Percentiles rank a stretch among this genome's conserved stretches.
phyloP scores from a whole-genome alignment of 257 asterid species.

The Solanum appendiculatum region DNA sequence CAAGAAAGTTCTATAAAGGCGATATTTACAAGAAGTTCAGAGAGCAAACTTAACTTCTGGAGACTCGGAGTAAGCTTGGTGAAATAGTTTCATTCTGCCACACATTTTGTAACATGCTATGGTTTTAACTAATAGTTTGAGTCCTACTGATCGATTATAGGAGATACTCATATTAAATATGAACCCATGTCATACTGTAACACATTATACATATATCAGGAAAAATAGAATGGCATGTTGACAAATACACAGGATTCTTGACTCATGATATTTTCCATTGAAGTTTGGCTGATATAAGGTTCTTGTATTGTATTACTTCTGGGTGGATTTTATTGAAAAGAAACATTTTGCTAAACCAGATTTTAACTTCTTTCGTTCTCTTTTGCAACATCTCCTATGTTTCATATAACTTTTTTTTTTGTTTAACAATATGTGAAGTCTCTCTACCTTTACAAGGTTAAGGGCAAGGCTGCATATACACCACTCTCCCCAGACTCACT shows the following conservation, averaged over 20 bases:
- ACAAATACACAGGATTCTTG: background rate
- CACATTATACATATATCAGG: background rate
- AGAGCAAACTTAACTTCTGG: conserved; percentile 10
- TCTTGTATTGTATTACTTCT: background rate
- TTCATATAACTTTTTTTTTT: background rate
- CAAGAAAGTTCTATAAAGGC: conserved; percentile 55
- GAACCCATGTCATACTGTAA: background rate
- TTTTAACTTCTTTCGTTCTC: background rate
- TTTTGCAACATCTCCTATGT: background rate
- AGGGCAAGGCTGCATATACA: background rate
- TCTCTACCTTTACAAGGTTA: background rate
- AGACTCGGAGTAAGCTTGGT: background rate
- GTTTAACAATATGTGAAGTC: background rate
- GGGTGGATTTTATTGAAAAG: background rate
- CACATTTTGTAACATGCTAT: background rate
- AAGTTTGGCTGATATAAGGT: background rate
- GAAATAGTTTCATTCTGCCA: background rate
- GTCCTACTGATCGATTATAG: background rate
- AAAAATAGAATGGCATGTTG: background rate
- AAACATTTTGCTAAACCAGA: background rate
- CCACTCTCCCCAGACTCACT: background rate
- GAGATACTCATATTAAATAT: background rate
- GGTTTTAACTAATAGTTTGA: background rate
- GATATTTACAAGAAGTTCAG: conserved; percentile 63
- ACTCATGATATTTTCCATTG: background rate